Percentiles rank a stretch among this genome's conserved stretches.
These are phyloP conservation scores for Candida quercuum DNA, from an alignment of 805 yeast species.

Conservation along the genomic window DNA sequence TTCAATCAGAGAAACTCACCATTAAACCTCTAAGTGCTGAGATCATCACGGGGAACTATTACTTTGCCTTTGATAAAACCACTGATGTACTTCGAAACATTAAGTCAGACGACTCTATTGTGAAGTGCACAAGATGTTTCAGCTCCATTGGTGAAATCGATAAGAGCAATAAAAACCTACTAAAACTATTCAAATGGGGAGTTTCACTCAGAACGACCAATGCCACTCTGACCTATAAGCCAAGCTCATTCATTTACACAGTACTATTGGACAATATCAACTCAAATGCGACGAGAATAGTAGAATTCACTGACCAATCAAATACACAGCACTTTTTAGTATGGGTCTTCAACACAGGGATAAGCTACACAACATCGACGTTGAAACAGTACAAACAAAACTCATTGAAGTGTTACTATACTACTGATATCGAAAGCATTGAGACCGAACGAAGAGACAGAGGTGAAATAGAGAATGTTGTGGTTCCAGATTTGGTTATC, in stretches of 20 bases:
- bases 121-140: conserved; percentile 35
- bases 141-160: conserved; percentile 36
- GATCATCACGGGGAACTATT: conserved; percentile 53
- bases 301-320: conserved; percentile 21
- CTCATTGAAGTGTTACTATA: conserved; percentile 43
- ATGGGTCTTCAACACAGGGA: conserved; percentile 49
- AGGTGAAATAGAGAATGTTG: conserved; percentile 36
- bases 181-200: conserved; percentile 54
- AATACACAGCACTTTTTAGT: conserved; percentile 20
- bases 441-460: conserved; percentile 24
- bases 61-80: conserved; percentile 28
- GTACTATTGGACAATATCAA: conserved; percentile 37
- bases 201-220: conserved; percentile 27
- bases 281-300: conserved; percentile 35
- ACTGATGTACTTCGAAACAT: conserved; percentile 8
- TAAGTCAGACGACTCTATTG: conserved; percentile 1
- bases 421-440: conserved; percentile 26
- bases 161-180: conserved; percentile 24
- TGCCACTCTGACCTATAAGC: conserved; percentile 21
- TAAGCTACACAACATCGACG: no score
- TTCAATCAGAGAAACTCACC: conserved; percentile 30
- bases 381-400: conserved; percentile 12
- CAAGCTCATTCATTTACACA: conserved; percentile 33
- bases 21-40: conserved; percentile 38
- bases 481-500: conserved; percentile 28